Base-by-base conservation (phyloP, 768 basidiomycete species). In the Zangia roseola region DNA sequence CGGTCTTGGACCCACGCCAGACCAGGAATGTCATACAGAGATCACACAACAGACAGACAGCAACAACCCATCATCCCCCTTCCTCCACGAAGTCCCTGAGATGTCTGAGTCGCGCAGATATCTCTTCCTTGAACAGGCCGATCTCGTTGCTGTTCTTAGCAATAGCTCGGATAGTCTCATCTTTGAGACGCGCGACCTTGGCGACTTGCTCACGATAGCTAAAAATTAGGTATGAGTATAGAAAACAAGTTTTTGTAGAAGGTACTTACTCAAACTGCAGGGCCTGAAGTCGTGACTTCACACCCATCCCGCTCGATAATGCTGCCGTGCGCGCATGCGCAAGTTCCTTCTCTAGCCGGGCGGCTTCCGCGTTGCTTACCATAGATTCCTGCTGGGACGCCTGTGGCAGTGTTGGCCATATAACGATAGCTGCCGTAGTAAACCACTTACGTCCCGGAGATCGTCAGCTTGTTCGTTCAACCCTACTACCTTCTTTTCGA, bases 61-160 rank as follows among this genome's bases (percentile, higher is more conserved):
- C 25, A 40, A 40, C 40, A 40, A 24, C 31, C n/a, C 14, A 40
- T 58, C 52, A 52, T 67, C 64, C 69, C 40, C 73, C 74, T 40
- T 71, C 69, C 74, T 81, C 86, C 5, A 85, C 83, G 61, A 85
- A 85, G 48, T 83, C 81, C 58, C 80, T 78, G 33, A 91, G 71
- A 55, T 85, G 79, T 56, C 78, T 75, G 24, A 92, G 74, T 58
- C 84, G 82, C 45, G 78, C 78, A 36, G 88, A 86, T 12, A 90
- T 81, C 50, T 86, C 85, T 45, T 85, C 80, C 68, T 90, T 90
- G 74, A 91, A 91, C 59, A 82, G 76, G 14, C 83, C 86, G 30
- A 91, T 88, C 53, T 91, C 90, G 53, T 86, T 87, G 58, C 86
- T 86, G 65, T 84, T 90, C 74, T 90, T 91, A 49, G 88, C 79